Conservation (phyloP, 2,329 filamentous ascomycete genomes). For the Teratosphaeria pseudoeucalypti region DNA sequence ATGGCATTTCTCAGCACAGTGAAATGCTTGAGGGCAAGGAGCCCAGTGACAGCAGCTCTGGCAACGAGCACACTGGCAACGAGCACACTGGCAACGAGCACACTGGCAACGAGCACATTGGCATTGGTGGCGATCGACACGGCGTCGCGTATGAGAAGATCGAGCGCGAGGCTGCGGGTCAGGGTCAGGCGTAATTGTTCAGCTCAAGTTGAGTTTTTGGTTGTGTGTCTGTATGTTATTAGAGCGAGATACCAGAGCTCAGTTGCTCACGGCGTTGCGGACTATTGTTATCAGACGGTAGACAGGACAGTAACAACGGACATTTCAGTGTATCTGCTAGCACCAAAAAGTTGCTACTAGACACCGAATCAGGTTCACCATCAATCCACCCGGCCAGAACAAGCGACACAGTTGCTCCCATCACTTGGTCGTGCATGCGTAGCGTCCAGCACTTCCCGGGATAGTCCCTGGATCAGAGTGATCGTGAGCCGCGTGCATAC, state of each 20-base stretch:
- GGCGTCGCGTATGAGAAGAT: constrained; percentile 39
- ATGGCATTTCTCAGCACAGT: constrained; percentile 52
- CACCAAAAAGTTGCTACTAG: not conserved
- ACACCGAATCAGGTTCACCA: not conserved
- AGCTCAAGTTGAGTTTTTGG: not conserved
- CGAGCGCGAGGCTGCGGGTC: constrained; percentile 12
- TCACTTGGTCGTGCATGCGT: not conserved
- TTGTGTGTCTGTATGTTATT: not conserved
- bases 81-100: constrained; percentile 34
- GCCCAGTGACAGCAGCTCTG: constrained; percentile 28
- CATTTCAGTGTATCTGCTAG: not conserved
- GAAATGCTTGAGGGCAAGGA: constrained; percentile 52
- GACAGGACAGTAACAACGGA: not conserved
- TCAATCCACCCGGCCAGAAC: not conserved
- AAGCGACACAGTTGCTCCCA: not conserved
- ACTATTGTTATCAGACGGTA: not conserved
- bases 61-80: constrained; percentile 30
- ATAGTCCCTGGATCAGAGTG: not conserved
- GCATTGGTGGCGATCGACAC: constrained; percentile 43
- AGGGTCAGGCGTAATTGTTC: not conserved
- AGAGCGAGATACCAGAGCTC: not conserved
- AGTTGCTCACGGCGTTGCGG: not conserved
- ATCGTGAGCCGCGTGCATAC: no score
- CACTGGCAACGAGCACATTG: constrained; percentile 35
- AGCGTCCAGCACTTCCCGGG: not conserved